Percentiles rank a stretch among this genome's conserved stretches.
Conservation (phyloP, 306 rosid species). For the Casuarina equisetifolia region DNA sequence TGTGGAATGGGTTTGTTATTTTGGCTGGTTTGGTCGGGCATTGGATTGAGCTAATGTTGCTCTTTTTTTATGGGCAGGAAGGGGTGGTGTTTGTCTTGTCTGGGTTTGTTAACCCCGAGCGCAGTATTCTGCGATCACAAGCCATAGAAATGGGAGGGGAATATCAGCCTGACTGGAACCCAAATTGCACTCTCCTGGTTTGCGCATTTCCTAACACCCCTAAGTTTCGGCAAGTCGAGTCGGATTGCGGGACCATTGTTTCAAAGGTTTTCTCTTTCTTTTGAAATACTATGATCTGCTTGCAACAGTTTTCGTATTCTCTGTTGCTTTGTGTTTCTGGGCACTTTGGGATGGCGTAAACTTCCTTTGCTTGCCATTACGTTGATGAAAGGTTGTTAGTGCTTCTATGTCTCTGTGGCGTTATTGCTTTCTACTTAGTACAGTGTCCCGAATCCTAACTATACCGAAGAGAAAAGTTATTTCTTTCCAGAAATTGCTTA, state of each 20-base stretch:
- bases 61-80: conserved; percentile 54
- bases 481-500: too few relatives aligned
- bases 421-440: too few relatives aligned
- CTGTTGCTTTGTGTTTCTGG: neutral
- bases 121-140: conserved; percentile 71
- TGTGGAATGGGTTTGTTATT: neutral
- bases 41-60: conserved; percentile 16
- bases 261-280: conserved; percentile 62
- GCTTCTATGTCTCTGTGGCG: neutral
- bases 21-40: conserved; percentile 14
- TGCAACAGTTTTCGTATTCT: neutral
- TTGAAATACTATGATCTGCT: conserved; percentile 6
- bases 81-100: conserved; percentile 91
- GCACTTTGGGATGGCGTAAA: neutral
- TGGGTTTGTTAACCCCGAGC: conserved; percentile 94
- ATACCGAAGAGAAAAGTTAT: too few relatives aligned
- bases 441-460: too few relatives aligned
- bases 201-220: conserved; percentile 93
- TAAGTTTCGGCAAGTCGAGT: conserved; percentile 87
- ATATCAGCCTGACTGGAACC: conserved; percentile 83
- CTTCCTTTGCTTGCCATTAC: neutral
- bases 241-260: conserved; percentile 81
- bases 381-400: neutral
- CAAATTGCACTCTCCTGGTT: conserved; percentile 78
- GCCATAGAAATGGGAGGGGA: conserved; percentile 97